A percentile compares a stretch with the other conserved stretches of the same genome.
Conservation (phyloP, 202 grass and related monocot genomes). For the Zoysia matrella region DNA sequence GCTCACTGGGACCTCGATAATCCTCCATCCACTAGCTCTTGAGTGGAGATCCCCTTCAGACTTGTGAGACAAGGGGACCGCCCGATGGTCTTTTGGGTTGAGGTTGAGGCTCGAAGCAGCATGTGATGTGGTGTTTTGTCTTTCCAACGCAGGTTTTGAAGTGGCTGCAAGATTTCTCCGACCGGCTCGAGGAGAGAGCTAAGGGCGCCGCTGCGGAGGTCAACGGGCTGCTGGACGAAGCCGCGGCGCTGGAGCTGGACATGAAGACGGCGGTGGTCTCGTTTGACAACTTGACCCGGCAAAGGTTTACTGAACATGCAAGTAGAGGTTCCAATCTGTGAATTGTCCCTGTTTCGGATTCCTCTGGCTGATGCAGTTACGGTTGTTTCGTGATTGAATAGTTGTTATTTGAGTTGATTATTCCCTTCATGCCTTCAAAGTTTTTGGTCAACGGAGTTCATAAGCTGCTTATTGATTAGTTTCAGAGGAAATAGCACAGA, state of each 20-base stretch:
- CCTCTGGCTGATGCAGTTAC: background rate
- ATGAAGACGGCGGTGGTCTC: constrained; percentile 61
- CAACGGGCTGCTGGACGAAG: constrained; percentile 53
- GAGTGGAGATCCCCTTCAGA: too few species aligned
- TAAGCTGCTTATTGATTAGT: background rate
- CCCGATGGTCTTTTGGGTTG: too few species aligned
- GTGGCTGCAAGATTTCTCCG: constrained; percentile 66
- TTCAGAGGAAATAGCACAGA: background rate
- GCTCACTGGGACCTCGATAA: too few species aligned
- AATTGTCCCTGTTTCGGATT: constrained; percentile 31
- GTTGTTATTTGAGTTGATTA: background rate
- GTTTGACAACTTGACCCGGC: constrained; percentile 50
- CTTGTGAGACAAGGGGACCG: too few species aligned
- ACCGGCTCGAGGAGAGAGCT: constrained; percentile 63
- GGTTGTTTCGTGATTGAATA: background rate
- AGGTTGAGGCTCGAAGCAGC: background rate
- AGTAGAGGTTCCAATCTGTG: constrained; percentile 57
- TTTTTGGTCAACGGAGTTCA: background rate
- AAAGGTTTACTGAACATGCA: constrained; percentile 75
- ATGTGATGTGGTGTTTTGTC: background rate
- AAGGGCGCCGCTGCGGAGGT: constrained; percentile 48
- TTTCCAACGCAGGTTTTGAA: constrained; percentile 56
- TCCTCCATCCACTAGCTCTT: too few species aligned
- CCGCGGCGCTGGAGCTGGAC: constrained; percentile 58
- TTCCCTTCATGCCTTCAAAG: background rate